Conservation (phyloP, 192 early-diverging fungal species). For the Coemansia sp. region DNA sequence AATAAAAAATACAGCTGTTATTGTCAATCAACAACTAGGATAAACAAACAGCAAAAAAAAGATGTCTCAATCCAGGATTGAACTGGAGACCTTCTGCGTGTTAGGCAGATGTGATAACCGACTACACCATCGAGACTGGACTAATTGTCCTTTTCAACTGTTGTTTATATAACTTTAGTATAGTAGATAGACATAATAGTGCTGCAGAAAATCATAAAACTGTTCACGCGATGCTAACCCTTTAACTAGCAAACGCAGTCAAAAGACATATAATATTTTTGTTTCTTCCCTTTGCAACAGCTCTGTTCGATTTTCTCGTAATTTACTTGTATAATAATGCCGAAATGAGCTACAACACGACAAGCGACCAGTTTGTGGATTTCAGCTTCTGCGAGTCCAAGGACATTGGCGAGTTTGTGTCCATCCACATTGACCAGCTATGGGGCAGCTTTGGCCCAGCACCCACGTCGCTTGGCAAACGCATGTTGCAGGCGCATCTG, state of each 20-base stretch:
- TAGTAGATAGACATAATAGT: too few species aligned
- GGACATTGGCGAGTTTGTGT: conserved; percentile 49
- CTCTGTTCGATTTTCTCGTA: background rate
- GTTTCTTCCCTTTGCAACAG: background rate
- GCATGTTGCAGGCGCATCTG: conserved; percentile 37
- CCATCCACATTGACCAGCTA: conserved; percentile 42
- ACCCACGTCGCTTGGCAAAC: conserved; percentile 2
- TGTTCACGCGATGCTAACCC: too few species aligned
- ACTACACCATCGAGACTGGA: conserved; percentile 37
- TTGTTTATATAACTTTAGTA: too few species aligned
- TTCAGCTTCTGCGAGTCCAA: conserved; percentile 55
- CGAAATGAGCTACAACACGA: conserved; percentile 42
- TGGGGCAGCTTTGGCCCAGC: conserved; percentile 29
- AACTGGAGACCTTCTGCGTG: conserved; percentile 51
- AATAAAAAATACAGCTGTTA: conserved; percentile 3
- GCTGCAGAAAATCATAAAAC: too few species aligned
- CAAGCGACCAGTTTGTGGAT: conserved; percentile 47
- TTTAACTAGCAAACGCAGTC: too few species aligned
- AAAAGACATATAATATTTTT: background rate
- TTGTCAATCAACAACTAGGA: too few species aligned
- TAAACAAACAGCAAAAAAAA: conserved; percentile 3
- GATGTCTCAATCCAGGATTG: conserved; percentile 42
- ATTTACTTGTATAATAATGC: background rate
- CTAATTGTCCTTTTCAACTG: background rate
- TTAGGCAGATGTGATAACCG: conserved; percentile 48